Percentiles rank a stretch among this genome's conserved stretches.
These are phyloP conservation scores for Cyberlindnera xylosilytica DNA, from an alignment of 805 yeast genomes.

Conservation along the genomic window DNA sequence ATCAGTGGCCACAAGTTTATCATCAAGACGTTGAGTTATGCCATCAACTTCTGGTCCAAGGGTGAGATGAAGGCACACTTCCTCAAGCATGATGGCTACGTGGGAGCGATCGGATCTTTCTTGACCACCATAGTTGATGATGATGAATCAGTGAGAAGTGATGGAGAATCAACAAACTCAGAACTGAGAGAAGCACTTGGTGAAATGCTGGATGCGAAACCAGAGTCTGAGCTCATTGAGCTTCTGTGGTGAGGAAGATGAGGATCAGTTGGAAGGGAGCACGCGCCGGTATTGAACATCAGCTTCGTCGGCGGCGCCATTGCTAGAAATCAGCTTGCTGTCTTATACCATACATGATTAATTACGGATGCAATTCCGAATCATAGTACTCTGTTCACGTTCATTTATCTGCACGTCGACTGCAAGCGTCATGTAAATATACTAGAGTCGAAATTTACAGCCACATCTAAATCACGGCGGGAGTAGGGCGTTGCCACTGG, in stretches of 20 bases:
- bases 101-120: conserved; percentile 96
- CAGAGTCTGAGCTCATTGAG: neutral
- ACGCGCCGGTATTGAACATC: no score
- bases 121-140: conserved; percentile 34
- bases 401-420: no score
- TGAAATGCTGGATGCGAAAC: neutral
- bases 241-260: neutral
- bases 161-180: neutral
- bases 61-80: conserved; percentile 91
- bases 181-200: neutral
- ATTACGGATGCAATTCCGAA: no score
- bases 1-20: conserved; percentile 94
- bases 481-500: no score
- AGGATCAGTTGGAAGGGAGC: no score
- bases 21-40: conserved; percentile 87
- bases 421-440: no score
- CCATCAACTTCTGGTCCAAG: conserved; percentile 92
- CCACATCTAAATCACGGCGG: no score
- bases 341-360: no score
- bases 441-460: no score
- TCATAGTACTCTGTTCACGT: no score
- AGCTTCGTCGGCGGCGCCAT: no score
- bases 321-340: no score
- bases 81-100: conserved; percentile 90
- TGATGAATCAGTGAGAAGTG: neutral